A percentile compares a stretch with the other conserved stretches of the same genome.
Conservation (phyloP, 768 basidiomycete species). For the Termitomyces sp. region DNA sequence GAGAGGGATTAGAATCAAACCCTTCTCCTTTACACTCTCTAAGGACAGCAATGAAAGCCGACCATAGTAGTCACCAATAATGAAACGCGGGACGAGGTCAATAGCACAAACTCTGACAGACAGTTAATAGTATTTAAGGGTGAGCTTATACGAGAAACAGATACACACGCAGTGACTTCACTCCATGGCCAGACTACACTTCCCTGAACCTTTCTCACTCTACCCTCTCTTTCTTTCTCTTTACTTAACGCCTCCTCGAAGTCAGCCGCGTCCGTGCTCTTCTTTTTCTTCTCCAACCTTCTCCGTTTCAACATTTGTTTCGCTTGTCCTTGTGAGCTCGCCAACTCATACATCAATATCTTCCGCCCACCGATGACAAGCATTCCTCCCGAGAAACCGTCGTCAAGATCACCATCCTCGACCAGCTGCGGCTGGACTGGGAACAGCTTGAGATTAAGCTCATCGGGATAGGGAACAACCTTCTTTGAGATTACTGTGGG, state of each 20-base stretch:
- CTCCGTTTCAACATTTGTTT: conserved; percentile 53
- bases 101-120: conserved; percentile 40
- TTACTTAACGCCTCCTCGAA: conserved; percentile 45
- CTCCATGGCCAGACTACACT: conserved; percentile 73
- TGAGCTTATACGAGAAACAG: conserved; percentile 7
- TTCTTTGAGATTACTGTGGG: conserved; percentile 49
- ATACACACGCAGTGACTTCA: conserved; percentile 56
- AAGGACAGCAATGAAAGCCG: conserved; percentile 62
- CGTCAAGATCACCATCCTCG: conserved; percentile 24
- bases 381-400: conserved; percentile 55
- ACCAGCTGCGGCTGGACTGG: conserved; percentile 29
- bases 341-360: conserved; percentile 57
- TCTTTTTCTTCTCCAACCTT: conserved; percentile 46
- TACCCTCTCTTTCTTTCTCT: conserved; percentile 49
- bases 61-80: conserved; percentile 71
- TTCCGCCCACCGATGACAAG: conserved; percentile 65
- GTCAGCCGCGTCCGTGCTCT: conserved; percentile 36
- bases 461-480: conserved; percentile 36
- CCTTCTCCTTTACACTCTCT: conserved; percentile 34
- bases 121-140: neutral
- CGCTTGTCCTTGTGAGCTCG: conserved; percentile 39
- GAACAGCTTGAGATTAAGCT: conserved; percentile 35
- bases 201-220: conserved; percentile 49
- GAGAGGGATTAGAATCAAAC: conserved; percentile 54
- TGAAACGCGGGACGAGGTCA: conserved; percentile 39